Evolutionary conservation across 139 green algal genomes (phyloP).

Genomic region (Chlamydomonas applanata): DNA sequence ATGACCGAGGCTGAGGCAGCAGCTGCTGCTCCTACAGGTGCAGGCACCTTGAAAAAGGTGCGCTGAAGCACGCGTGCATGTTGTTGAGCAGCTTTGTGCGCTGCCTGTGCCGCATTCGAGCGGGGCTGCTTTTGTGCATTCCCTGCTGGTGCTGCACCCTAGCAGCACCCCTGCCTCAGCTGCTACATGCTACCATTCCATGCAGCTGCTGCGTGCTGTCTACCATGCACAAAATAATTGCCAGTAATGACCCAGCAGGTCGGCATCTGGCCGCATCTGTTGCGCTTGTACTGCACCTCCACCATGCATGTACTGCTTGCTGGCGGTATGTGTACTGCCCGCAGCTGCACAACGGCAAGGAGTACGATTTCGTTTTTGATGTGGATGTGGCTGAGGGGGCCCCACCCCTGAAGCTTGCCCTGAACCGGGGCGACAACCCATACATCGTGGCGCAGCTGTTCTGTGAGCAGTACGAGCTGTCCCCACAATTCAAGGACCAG

Average conservation of each 20-base stretch:
- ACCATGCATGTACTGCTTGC: neutral
- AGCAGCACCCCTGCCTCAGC: too few relatives aligned
- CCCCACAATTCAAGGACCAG: conserved; percentile 65
- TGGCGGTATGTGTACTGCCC: neutral
- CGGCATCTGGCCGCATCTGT: conserved; percentile 17
- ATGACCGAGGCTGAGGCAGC: neutral
- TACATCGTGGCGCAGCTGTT: conserved; percentile 91
- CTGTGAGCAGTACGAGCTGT: conserved; percentile 77
- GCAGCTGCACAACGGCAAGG: conserved; percentile 51
- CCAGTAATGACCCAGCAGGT: too few relatives aligned
- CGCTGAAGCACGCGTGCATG: neutral
- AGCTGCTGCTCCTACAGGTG: neutral
- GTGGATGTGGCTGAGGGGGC: conserved; percentile 79
- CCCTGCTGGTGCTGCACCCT: too few relatives aligned
- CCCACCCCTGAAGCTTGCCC: conserved; percentile 56
- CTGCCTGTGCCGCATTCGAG: too few relatives aligned
- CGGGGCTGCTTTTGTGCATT: too few relatives aligned
- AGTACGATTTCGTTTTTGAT: conserved; percentile 94
- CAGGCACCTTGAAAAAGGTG: conserved; percentile 8
- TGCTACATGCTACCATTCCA: too few relatives aligned
- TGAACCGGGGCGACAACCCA: conserved; percentile 71
- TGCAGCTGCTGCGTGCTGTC: neutral
- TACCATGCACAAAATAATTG: too few relatives aligned
- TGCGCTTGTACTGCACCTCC: neutral
- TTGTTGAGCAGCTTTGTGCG: too few relatives aligned